Percentiles rank a stretch among this genome's conserved stretches.
Conservation (phyloP, 352 stramenopile species). For the Blastocystis hominis region DNA sequence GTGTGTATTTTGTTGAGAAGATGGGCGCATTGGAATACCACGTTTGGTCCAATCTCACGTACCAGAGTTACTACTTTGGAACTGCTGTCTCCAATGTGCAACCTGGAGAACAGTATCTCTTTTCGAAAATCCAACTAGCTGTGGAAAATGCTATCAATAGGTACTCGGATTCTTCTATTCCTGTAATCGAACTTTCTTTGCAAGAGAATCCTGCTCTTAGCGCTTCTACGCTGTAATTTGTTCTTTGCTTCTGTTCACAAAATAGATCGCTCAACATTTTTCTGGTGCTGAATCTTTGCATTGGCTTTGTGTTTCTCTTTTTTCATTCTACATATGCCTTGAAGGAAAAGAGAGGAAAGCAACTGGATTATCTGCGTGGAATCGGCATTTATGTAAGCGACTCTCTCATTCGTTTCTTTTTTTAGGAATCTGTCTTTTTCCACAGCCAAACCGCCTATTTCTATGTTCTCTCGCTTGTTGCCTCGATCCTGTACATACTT, state of each 20-base stretch:
- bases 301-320: background rate
- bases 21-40: background rate
- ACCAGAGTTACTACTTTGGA: background rate
- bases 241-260: background rate
- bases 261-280: background rate
- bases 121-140: background rate
- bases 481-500: background rate
- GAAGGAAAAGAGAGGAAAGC: constrained; percentile 6
- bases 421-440: background rate
- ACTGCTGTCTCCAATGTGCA: too few relatives aligned
- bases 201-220: background rate
- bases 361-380: background rate
- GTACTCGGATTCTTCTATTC: background rate
- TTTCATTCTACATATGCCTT: too few relatives aligned
- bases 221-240: background rate
- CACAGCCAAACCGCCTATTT: background rate
- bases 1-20: background rate
- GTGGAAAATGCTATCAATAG: background rate
- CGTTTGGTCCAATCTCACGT: background rate
- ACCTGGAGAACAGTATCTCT: background rate
- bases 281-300: background rate
- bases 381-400: background rate
- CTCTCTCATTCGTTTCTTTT: background rate
- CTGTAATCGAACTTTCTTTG: background rate
- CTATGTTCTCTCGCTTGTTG: background rate